Base-by-base conservation (phyloP, 2,329 filamentous ascomycete genomes). In the Simplicillium sp. region DNA sequence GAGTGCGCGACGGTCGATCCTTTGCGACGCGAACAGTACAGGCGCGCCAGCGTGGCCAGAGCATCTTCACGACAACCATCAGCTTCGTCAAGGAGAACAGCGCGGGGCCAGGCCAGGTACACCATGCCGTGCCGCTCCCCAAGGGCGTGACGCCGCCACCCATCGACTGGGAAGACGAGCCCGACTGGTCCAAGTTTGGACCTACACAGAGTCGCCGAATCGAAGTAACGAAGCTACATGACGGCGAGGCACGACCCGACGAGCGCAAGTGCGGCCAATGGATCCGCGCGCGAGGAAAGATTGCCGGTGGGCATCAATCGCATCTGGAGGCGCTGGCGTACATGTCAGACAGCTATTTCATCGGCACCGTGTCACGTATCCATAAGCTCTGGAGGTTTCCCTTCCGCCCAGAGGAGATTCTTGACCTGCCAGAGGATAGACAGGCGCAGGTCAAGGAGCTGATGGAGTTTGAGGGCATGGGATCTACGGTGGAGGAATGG, bases 11-110 rank as follows among this genome's bases (percentile, higher is more conserved):
- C 57, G 92, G 92, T 8, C 80, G 83, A 44, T 89, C 84, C 39
- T 98, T 89, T 60, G 82, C 87, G 41, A 97, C 92, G 31, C 75
- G 92, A 41, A 97, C 90, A 1, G 92, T 98, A n/a, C 90, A 97
- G 64, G 92, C 92, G 28, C 74, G 88, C 20, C 92, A 98, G 66
- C 73, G 80, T 33, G 92, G 89, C 9, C 78, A 80, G 45, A 85
- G 84, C 55, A 97, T 98, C 64, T 97, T 97, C 66, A 97, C 90
- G 14, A 92, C 87, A 2, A 98, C 90, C 6, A 79, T 94, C 64
- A 92, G 84, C 47, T 97, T 98, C 59, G 82, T 84, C 55, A 72
- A 77, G 14, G 79, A 82, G 53, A 73, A 70, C 45, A 75, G 70
- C 47, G 75, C 71, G 39, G 73, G 68, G 12, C 48, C 49, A 38